A percentile compares a stretch with the other conserved stretches of the same genome.
Conservation (phyloP, 768 basidiomycete species). For the Hypholoma fasciculare region DNA sequence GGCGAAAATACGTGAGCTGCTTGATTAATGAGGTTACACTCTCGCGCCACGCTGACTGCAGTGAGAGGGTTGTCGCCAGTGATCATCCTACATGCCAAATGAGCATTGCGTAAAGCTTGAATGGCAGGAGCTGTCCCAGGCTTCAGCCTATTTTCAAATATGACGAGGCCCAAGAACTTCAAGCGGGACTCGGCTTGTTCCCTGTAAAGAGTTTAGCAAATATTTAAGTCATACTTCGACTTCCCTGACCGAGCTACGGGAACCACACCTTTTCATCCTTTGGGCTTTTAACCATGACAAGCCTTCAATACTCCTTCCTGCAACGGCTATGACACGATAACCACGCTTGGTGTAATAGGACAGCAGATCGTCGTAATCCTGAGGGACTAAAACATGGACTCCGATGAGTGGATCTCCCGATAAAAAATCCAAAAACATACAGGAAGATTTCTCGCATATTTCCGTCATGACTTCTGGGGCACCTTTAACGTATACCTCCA, state of each 20-base stretch:
- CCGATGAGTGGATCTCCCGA: conserved; percentile 2
- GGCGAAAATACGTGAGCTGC: conserved; percentile 90
- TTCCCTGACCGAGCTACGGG: background rate
- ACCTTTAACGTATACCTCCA: conserved; percentile 99
- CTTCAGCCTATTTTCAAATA: conserved; percentile 98
- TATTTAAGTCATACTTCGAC: conserved; percentile 1
- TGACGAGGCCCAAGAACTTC: conserved; percentile 90
- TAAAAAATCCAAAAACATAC: conserved; percentile 46
- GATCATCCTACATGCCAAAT: conserved; percentile 95
- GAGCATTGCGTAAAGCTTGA: conserved; percentile 82
- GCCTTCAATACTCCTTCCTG: conserved; percentile 92
- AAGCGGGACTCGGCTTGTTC: conserved; percentile 93
- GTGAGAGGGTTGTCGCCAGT: conserved; percentile 98
- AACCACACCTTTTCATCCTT: conserved; percentile 82
- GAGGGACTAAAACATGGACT: conserved; percentile 63
- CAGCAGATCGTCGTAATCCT: conserved; percentile 93
- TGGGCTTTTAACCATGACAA: conserved; percentile 98
- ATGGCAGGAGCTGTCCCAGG: conserved; percentile 90
- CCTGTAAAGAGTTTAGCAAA: conserved; percentile 37
- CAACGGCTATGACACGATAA: conserved; percentile 97
- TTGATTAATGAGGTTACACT: conserved; percentile 87
- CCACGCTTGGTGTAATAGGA: conserved; percentile 97
- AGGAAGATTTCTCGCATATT: conserved; percentile 90
- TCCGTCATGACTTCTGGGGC: conserved; percentile 97
- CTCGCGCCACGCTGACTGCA: conserved; percentile 94